phyloP scores from a whole-genome alignment of 495 filamentous ascomycete species.

The Penicillium coprophilum region DNA sequence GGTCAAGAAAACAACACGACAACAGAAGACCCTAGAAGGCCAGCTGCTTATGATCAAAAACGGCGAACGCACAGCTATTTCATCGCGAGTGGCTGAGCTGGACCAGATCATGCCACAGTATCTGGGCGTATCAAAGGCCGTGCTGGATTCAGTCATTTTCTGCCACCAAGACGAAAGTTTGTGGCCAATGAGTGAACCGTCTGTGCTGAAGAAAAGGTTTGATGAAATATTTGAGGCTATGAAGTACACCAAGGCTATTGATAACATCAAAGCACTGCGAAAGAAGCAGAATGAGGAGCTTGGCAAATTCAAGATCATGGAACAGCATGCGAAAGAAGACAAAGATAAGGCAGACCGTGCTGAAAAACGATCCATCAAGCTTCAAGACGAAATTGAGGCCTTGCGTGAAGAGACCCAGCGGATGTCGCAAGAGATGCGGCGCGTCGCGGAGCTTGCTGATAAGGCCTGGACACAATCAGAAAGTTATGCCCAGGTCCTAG shows the following conservation, averaged over 20 bases:
- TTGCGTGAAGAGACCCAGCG: conserved; percentile 57
- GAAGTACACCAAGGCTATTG: conserved; percentile 96
- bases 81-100: conserved; percentile 74
- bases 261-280: conserved; percentile 81
- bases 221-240: conserved; percentile 97
- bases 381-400: conserved; percentile 72
- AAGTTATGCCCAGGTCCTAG: conserved; percentile 62
- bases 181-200: conserved; percentile 94
- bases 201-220: conserved; percentile 83
- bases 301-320: conserved; percentile 63
- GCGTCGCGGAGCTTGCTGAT: conserved; percentile 54
- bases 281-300: conserved; percentile 81
- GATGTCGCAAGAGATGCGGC: conserved; percentile 55
- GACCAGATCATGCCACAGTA: conserved; percentile 82
- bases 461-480: conserved; percentile 61
- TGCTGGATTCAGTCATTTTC: conserved; percentile 94
- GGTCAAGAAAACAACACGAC: conserved; percentile 74
- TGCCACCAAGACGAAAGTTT: conserved; percentile 97
- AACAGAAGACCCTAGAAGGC: conserved; percentile 78
- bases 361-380: conserved; percentile 59
- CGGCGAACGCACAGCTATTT: conserved; percentile 76
- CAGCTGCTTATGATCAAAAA: conserved; percentile 69
- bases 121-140: conserved; percentile 84
- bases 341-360: conserved; percentile 81
- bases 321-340: conserved; percentile 74